Evolutionary conservation across 768 basidiomycete species (phyloP), one percentile per base, ranked within the genome.

Genomic region (Panaeolus cyanescens): DNA sequence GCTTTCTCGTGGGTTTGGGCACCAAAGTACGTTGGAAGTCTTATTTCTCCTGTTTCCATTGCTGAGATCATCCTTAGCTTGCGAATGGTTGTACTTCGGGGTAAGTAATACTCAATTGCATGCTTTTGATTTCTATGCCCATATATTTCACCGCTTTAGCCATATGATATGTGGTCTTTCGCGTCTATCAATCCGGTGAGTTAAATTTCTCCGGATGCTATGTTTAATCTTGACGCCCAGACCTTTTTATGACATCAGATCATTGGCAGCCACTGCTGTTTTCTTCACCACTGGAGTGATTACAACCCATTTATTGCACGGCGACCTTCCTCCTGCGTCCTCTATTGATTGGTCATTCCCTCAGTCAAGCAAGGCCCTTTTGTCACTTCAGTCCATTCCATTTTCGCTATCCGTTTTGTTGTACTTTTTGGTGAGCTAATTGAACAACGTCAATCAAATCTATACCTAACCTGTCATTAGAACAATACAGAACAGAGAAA

Each of bases 31-130:
- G 64, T 22, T 50, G 5, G 20, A 30, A 20, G 20, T 25, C 19
- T 30, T 50, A n/a, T 42, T 15, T 54, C 9, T 54, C 28, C 53
- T 30, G 36, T 32, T 58, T 69, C 32, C 61, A 33, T 59, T 42
- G 55, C 30, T 36, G 53, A 56, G 32, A 34, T 50, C 28, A 15
- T 20, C 39, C 20, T 59, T 17, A 86, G 86, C 68, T 88, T 56
- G 76, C 81, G 15, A 86, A 85, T 60, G 87, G 87, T 22, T 89
- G 87, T 68, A 88, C 87, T 10, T 88, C 87, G 17, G 87, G 86
- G 85, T 87, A 70, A 22, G 68, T 63, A n/a, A n/a, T n/a, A n/a
- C n/a, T n/a, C n/a, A n/a, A 12, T 54, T 39, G 32, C 59, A 53
- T 56, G 22, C 39, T 9, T 32, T 17, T 17, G 22, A 37, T 36